Percentiles rank a stretch among this genome's conserved stretches.
phyloP scores from a whole-genome alignment of 2,329 filamentous ascomycete genomes.

The Trichoderma guizhouense region DNA sequence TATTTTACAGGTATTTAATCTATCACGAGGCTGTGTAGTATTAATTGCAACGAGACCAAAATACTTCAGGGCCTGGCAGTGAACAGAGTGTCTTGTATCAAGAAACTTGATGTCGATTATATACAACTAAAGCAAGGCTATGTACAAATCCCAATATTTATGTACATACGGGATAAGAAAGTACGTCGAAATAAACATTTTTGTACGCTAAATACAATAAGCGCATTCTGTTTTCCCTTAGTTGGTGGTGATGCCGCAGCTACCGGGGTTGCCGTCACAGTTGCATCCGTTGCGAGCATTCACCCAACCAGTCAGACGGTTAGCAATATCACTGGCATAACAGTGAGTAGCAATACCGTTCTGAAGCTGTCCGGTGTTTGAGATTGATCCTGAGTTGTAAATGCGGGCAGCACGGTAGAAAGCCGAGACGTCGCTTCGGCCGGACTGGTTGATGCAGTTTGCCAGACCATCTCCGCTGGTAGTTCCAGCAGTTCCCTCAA shows the following conservation, averaged over 20 bases:
- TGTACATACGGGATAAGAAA: background rate
- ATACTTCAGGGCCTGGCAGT: no score
- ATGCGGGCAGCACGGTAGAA: slow-evolving; percentile 24
- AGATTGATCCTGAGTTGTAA: slow-evolving; percentile 25
- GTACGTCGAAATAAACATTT: background rate
- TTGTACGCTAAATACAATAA: background rate
- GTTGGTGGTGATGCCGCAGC: background rate
- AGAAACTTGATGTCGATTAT: background rate
- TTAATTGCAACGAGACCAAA: no score
- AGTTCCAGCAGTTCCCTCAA: slow-evolving; percentile 43
- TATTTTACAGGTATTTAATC: no score
- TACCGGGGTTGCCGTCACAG: slow-evolving; percentile 21
- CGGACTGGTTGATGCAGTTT: slow-evolving; percentile 16
- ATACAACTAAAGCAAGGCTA: background rate
- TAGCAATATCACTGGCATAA: slow-evolving; percentile 24
- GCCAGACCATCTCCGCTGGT: slow-evolving; percentile 39
- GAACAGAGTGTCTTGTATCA: no score
- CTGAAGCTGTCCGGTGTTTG: slow-evolving; percentile 21
- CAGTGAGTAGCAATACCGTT: slow-evolving; percentile 21
- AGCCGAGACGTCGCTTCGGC: slow-evolving; percentile 10
- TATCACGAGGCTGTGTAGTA: no score
- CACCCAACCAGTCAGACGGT: slow-evolving; percentile 25
- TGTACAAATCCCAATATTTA: background rate
- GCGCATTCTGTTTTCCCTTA: background rate
- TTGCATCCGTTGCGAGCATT: slow-evolving; percentile 21